Percentiles rank a stretch among this genome's conserved stretches.
phyloP scores from a whole-genome alignment of 2,329 filamentous ascomycete species.

The Alternaria rosae region DNA sequence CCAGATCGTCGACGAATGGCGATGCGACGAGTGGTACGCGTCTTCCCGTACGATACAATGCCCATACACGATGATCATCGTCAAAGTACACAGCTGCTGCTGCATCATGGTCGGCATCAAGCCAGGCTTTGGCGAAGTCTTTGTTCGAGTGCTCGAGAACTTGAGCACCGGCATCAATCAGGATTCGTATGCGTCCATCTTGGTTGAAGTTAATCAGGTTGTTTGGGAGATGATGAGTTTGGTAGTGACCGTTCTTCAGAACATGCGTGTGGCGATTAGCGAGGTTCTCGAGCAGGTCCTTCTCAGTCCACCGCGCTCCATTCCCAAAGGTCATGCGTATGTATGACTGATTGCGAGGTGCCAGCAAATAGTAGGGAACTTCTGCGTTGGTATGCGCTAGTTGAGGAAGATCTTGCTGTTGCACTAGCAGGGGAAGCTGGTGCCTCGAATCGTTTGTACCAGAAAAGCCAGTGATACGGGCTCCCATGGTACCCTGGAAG shows the following conservation, averaged over 20 bases:
- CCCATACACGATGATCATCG: constrained; percentile 54
- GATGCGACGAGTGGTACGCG: constrained; percentile 60
- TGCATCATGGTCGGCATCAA: constrained; percentile 55
- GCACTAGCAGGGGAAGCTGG: constrained; percentile 67
- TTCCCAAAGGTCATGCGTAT: constrained; percentile 42
- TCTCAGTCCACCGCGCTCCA: constrained; percentile 54
- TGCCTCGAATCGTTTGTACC: constrained; percentile 72
- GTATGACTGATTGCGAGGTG: constrained; percentile 60
- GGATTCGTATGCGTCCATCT: constrained; percentile 55
- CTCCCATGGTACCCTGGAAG: neutral
- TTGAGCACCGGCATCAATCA: constrained; percentile 71
- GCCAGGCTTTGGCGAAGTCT: constrained; percentile 60
- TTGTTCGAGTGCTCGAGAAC: constrained; percentile 68
- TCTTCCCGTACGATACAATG: constrained; percentile 52
- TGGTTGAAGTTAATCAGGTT: neutral
- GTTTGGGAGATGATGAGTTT: neutral
- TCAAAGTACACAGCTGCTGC: constrained; percentile 64
- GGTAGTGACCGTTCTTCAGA: neutral
- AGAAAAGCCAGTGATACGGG: constrained; percentile 71
- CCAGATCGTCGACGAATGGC: constrained; percentile 63
- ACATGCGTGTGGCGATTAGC: constrained; percentile 1
- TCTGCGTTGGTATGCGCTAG: constrained; percentile 69
- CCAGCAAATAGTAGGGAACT: constrained; percentile 66
- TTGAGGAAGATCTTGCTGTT: constrained; percentile 65
- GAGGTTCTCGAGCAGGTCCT: constrained; percentile 55